Evolutionary conservation across 1,284 basidiomycete species (phyloP).

Genomic region (Schizophyllum commune): DNA sequence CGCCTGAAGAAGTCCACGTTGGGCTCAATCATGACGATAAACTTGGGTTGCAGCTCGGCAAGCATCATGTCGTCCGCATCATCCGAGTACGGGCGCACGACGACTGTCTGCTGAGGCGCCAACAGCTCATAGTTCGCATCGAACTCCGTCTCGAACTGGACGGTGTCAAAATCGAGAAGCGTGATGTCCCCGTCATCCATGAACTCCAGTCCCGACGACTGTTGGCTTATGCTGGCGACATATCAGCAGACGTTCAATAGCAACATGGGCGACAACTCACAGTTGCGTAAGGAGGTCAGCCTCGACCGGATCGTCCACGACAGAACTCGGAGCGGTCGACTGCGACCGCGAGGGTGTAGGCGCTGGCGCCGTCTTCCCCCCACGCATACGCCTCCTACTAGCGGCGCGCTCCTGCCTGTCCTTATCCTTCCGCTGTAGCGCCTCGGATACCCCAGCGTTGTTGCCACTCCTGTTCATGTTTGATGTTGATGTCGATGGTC

Average conservation of each 20-base stretch:
- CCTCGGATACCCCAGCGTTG: slow-evolving; percentile 47
- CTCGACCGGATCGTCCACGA: slow-evolving; percentile 40
- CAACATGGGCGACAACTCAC: slow-evolving; percentile 30
- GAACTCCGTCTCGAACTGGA: slow-evolving; percentile 45
- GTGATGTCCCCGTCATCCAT: slow-evolving; percentile 12
- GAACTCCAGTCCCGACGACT: slow-evolving; percentile 11
- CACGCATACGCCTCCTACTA: slow-evolving; percentile 55
- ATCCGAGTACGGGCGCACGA: slow-evolving; percentile 86
- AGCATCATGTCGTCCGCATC: slow-evolving; percentile 90
- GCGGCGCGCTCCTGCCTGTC: slow-evolving; percentile 46
- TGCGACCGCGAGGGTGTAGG: slow-evolving; percentile 16
- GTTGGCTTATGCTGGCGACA: slow-evolving; percentile 17
- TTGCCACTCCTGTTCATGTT: neutral
- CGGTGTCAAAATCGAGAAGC: slow-evolving; percentile 24
- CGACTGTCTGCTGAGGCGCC: slow-evolving; percentile 71
- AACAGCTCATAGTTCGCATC: slow-evolving; percentile 81
- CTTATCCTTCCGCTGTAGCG: slow-evolving; percentile 67
- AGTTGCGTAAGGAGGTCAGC: slow-evolving; percentile 49
- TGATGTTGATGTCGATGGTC: neutral
- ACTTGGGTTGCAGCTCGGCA: slow-evolving; percentile 84
- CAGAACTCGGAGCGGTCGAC: slow-evolving; percentile 21
- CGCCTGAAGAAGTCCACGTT: slow-evolving; percentile 89
- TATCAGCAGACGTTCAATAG: slow-evolving; percentile 14
- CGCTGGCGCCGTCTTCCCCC: slow-evolving; percentile 44
- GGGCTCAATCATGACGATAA: slow-evolving; percentile 94